Evolutionary conservation across 2,329 filamentous ascomycete species (phyloP), one percentile per base, ranked within the genome.

Genomic region (Colletotrichum sp.): DNA sequence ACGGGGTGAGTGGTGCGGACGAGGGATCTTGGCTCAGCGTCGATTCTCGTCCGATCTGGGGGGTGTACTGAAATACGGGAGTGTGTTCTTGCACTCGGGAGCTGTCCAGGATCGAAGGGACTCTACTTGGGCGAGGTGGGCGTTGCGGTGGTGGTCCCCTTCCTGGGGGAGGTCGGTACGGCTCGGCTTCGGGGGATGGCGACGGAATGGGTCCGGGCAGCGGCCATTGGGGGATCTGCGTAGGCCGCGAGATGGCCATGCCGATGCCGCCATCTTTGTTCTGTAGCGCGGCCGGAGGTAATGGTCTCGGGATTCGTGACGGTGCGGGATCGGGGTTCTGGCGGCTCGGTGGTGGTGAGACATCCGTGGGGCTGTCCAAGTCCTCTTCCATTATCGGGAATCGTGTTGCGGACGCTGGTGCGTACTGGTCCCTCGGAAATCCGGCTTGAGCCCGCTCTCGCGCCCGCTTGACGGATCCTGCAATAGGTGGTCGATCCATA

Each of bases 71-170:
- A 69, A 92, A 92, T 6, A 88, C 84, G 11, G 91, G 90, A 1
- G 89, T 91, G 27, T 86, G 88, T 8, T 92, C 89, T 82, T 92
- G 89, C 16, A 91, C 80, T 73, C 85, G 88, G 52, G 91, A 90
- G 72, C 86, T 86, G 79, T 93, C 90, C 29, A 92, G 83, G 39
- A 92, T 89, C 1, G 91, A 92, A 12, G 91, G 90, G 3, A 92
- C 90, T 76, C 87, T 83, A 78, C 91, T 93, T 9, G 92, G 91
- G 49, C 92, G 88, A 13, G 90, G 90, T 12, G 92, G 92, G 77
- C 91, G 87, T 80, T 89, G 90, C 25, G 92, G 92, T 29, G 90
- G 87, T 52, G 87, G 85, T 44, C 88, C 87, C 76, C 86, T 85
- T 62, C 88, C 88, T n/a, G 87, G 84, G 19, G 89, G 88, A 69